Evolutionary conservation across 1,139 yeast genomes (phyloP).

Genomic region (Pichia sp.): DNA sequence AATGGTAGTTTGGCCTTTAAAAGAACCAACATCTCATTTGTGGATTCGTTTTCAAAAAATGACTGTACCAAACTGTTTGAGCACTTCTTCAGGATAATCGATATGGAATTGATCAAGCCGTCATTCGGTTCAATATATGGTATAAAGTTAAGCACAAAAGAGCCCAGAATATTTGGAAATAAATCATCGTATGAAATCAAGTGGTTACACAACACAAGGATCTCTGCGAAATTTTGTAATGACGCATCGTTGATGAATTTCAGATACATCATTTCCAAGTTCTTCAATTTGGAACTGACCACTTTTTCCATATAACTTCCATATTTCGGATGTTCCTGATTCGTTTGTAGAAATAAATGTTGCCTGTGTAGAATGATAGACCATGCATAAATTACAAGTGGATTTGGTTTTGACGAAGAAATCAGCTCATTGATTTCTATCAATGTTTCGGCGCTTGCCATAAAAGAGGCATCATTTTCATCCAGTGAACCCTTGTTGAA

Average conservation of each 20-base stretch:
- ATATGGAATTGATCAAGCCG: slow-evolving; percentile 43
- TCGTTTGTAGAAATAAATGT: slow-evolving; percentile 38
- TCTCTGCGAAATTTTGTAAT: slow-evolving; percentile 38
- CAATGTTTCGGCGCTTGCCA: slow-evolving; percentile 37
- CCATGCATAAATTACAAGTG: slow-evolving; percentile 64
- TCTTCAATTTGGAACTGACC: slow-evolving; percentile 13
- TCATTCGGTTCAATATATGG: slow-evolving; percentile 58
- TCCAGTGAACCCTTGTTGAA: slow-evolving; percentile 32
- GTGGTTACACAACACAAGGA: slow-evolving; percentile 35
- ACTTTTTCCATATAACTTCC: slow-evolving; percentile 16
- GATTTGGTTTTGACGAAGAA: slow-evolving; percentile 25
- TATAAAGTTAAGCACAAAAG: slow-evolving; percentile 49
- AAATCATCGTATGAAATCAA: slow-evolving; percentile 42
- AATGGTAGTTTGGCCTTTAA: slow-evolving; percentile 72
- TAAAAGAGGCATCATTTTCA: slow-evolving; percentile 31
- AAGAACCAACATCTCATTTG: slow-evolving; percentile 47
- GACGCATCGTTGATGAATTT: slow-evolving; percentile 38
- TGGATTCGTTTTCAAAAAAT: slow-evolving; percentile 49
- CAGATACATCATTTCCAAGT: slow-evolving; percentile 23
- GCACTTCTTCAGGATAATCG: slow-evolving; percentile 40
- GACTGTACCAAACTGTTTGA: slow-evolving; percentile 49
- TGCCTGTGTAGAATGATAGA: slow-evolving; percentile 55
- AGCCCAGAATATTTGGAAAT: slow-evolving; percentile 51
- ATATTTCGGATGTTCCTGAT: slow-evolving; percentile 17
- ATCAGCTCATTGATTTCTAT: slow-evolving; percentile 30